These are phyloP conservation scores for Sugiyamaella novakii DNA, from an alignment of 1,139 yeast species.

Conservation along the genomic window DNA sequence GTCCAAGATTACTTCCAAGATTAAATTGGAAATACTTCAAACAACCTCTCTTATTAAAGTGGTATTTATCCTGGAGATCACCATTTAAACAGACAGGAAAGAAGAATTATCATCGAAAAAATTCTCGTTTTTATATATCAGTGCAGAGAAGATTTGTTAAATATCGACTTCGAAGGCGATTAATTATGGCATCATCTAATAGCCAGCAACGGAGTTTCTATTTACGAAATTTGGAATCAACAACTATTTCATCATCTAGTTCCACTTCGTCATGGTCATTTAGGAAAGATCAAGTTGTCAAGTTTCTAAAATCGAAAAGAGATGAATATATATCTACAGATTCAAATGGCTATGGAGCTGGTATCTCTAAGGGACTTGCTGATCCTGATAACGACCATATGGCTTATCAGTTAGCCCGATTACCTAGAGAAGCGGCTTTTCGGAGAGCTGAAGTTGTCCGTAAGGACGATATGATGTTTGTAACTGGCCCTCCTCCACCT, in stretches of 20 bases:
- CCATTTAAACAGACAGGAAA: not conserved
- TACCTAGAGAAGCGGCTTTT: slow-evolving; percentile 12
- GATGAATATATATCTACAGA: slow-evolving; percentile 29
- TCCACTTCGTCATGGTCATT: slow-evolving; percentile 10
- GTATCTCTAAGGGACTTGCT: slow-evolving; percentile 10
- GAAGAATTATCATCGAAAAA: not conserved
- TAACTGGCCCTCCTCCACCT: slow-evolving; percentile 11
- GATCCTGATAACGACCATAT: slow-evolving; percentile 27
- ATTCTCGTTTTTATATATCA: slow-evolving; percentile 6
- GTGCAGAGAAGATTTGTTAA: slow-evolving; percentile 4
- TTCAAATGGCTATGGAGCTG: slow-evolving; percentile 11
- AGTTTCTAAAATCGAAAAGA: slow-evolving; percentile 30
- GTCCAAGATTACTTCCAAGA: slow-evolving; percentile 2
- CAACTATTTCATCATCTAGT: not conserved
- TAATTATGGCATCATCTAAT: slow-evolving; percentile 10
- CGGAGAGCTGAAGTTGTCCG: slow-evolving; percentile 10
- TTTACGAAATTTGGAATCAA: slow-evolving; percentile 1
- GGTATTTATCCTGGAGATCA: slow-evolving; percentile 16
- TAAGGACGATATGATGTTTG: slow-evolving; percentile 7
- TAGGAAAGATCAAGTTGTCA: slow-evolving; percentile 24
- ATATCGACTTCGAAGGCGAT: slow-evolving; percentile 8
- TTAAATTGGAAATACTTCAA: slow-evolving; percentile 5
- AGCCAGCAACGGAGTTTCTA: slow-evolving; percentile 4
- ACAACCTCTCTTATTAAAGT: slow-evolving; percentile 10
- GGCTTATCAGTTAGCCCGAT: slow-evolving; percentile 11